Evolutionary conservation across 306 rosid genomes (phyloP), one percentile per base, ranked within the genome.

Genomic region (Oxytropis ochrocephala): DNA sequence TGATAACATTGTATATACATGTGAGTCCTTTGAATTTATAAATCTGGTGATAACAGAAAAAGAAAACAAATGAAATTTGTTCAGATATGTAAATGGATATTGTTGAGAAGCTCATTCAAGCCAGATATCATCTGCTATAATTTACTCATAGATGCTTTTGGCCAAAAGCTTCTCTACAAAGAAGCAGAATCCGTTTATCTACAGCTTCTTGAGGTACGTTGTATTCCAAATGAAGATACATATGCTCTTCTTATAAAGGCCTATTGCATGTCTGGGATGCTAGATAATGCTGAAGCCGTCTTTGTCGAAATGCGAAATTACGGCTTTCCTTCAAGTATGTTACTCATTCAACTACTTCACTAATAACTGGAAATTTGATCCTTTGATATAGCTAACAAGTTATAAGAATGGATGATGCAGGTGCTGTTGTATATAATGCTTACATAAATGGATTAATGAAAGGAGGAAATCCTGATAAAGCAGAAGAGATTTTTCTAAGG

Each of bases 71-170:
- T 56, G 12, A 41, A 61, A 48, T 35, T 4, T 83, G 42, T 70
- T 33, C 89, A 94, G 98, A 74, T 90, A 60, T 94, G 91, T 79
- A 85, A 83, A 89, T 94, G 98, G 97, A 56, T 94, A 69, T 56
- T 94, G 69, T 29, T 82, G 74, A 87, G 88, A 66, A 94, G 98
- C 79, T 73, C 96, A 80, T 94, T 81, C 85, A 84, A 91, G 74
- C 90, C 87, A 64, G 96, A 90, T 83, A 88, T 90, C n/a, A 84
- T 94, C 36, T 89, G 91, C 84, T 94, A 90, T 81, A 94, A 94
- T 79, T 86, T 94, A 79, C 95, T 90, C 57, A 81, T 94, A 65
- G 98, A 94, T 18, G 96, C 97, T 54, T 90, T 86, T 60, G 95
- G 95, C 39, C 92, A 88, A 82, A 90, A 86, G 64, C 80, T 86